phyloP scores from a whole-genome alignment of 2,329 filamentous ascomycete species.

The Grosmannia serpens region DNA sequence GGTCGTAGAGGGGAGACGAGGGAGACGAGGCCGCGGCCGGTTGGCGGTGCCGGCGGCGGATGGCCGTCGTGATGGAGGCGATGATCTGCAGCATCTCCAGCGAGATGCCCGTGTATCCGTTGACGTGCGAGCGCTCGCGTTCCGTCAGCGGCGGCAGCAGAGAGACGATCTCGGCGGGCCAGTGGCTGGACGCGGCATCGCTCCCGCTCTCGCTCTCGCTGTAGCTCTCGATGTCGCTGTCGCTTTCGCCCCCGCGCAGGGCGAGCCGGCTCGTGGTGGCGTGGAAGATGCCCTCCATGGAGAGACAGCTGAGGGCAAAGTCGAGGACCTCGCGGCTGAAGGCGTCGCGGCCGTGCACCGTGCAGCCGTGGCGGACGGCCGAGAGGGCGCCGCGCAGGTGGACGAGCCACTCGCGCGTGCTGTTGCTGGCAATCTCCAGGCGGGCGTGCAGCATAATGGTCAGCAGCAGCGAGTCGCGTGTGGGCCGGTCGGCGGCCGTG shows the following conservation, averaged over 20 bases:
- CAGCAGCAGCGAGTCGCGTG: neutral
- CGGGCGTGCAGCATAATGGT: neutral
- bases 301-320: neutral
- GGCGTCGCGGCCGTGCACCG: neutral
- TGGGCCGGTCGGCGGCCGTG: neutral
- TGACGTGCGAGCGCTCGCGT: neutral
- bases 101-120: conserved; percentile 2
- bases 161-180: no score
- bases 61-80: neutral
- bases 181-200: no score
- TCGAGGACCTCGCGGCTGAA: conserved; percentile 4
- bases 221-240: no score
- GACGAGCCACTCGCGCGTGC: conserved; percentile 3
- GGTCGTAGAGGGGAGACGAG: neutral
- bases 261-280: conserved; percentile 1
- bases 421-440: conserved; percentile 3
- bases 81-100: conserved; percentile 3
- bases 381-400: conserved; percentile 1
- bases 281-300: neutral
- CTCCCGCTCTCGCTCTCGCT: no score
- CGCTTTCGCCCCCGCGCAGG: no score
- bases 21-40: neutral
- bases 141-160: neutral
- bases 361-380: neutral
- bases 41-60: neutral